phyloP scores from a whole-genome alignment of 139 green algal species.

The Chlamydomonas eustigma region DNA sequence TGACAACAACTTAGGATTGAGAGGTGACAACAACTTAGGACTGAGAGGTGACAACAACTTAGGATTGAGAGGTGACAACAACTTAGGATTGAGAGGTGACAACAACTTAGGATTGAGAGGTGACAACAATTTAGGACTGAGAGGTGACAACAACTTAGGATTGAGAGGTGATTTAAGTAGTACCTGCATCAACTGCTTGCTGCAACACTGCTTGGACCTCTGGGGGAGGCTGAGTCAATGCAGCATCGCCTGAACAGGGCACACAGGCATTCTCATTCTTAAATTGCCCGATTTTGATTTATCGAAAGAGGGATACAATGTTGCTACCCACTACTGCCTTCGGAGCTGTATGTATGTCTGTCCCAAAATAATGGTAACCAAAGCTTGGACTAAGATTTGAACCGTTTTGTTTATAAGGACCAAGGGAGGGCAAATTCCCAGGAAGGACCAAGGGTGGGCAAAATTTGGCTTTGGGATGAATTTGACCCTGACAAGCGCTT shows the following conservation, averaged over 20 bases:
- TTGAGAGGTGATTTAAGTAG: neutral
- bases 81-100: neutral
- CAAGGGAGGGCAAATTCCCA: neutral
- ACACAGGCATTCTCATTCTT: no score
- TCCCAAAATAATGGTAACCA: neutral
- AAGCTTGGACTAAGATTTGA: neutral
- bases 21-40: no score
- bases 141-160: neutral
- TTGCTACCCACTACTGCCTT: neutral
- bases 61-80: neutral
- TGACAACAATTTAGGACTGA: neutral
- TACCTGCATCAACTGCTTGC: neutral
- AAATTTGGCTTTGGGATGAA: neutral
- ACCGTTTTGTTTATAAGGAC: neutral
- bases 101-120: neutral
- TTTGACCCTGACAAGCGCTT: neutral
- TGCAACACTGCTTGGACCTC: neutral
- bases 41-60: neutral
- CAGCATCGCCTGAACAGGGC: neutral
- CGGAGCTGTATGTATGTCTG: neutral
- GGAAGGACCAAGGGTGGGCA: no score
- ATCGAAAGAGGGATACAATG: neutral
- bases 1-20: no score
- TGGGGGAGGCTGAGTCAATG: neutral
- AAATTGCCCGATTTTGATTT: no score